Conservation (phyloP, 805 yeast species). For the Candida caryicola region DNA sequence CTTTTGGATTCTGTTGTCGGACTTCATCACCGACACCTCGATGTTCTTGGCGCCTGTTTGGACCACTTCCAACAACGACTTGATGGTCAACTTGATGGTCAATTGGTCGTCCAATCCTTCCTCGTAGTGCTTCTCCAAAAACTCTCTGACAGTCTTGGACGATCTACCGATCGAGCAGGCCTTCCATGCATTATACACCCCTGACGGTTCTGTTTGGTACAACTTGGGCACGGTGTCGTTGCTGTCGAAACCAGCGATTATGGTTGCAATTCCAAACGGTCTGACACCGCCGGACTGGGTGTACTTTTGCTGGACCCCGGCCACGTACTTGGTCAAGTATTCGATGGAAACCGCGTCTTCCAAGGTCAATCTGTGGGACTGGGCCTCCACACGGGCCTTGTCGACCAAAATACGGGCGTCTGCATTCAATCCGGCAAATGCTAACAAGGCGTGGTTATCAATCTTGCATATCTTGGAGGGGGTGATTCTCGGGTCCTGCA, state of each 20-base stretch:
- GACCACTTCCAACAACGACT: slow-evolving; percentile 89
- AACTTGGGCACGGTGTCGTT: slow-evolving; percentile 77
- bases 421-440: slow-evolving; percentile 98
- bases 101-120: slow-evolving; percentile 63
- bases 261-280: slow-evolving; percentile 94
- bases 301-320: slow-evolving; percentile 96
- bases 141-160: slow-evolving; percentile 91
- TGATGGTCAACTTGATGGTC: slow-evolving; percentile 77
- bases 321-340: slow-evolving; percentile 88
- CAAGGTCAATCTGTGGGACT: slow-evolving; percentile 86
- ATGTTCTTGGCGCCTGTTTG: slow-evolving; percentile 97
- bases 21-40: slow-evolving; percentile 83
- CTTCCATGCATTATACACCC: slow-evolving; percentile 96
- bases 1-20: slow-evolving; percentile 56
- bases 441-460: slow-evolving; percentile 86
- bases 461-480: slow-evolving; percentile 91
- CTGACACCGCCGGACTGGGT: slow-evolving; percentile 98
- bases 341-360: slow-evolving; percentile 93
- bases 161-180: slow-evolving; percentile 96
- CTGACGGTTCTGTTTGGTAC: slow-evolving; percentile 96
- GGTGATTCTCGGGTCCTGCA: slow-evolving; percentile 95
- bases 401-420: slow-evolving; percentile 94
- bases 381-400: slow-evolving; percentile 95
- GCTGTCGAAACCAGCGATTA: slow-evolving; percentile 93
- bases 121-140: slow-evolving; percentile 82